A percentile compares a stretch with the other conserved stretches of the same genome.
These are phyloP conservation scores for Mycena rosella DNA, from an alignment of 768 basidiomycete species.

Conservation along the genomic window DNA sequence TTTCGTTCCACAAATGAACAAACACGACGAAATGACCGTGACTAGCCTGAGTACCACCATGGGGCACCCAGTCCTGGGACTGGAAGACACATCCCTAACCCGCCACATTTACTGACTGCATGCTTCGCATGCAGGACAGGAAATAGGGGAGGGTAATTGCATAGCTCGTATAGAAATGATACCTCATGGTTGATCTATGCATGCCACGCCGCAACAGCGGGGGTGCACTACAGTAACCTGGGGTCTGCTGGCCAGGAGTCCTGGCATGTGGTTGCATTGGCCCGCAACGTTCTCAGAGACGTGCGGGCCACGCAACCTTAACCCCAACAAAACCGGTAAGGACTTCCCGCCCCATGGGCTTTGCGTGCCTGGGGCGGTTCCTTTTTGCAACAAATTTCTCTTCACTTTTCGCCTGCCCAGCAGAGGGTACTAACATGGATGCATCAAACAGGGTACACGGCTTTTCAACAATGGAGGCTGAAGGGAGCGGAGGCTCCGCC, in stretches of 20 bases:
- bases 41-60: too few species aligned
- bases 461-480: background rate
- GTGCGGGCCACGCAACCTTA: background rate
- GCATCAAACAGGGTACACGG: background rate
- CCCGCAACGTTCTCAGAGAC: background rate
- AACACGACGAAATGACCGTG: too few species aligned
- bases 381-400: too few species aligned
- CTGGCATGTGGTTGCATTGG: constrained; percentile 9
- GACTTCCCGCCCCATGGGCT: background rate
- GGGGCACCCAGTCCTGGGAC: constrained; percentile 11
- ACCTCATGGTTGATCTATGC: background rate
- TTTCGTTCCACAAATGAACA: too few species aligned
- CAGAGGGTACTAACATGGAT: too few species aligned
- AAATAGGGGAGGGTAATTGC: constrained; percentile 24
- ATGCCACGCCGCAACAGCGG: constrained; percentile 22
- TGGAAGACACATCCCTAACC: constrained; percentile 21
- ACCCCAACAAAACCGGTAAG: constrained; percentile 20
- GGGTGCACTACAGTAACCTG: constrained; percentile 11
- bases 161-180: background rate
- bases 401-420: too few species aligned
- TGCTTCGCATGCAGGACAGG: constrained; percentile 3
- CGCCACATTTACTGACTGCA: constrained; percentile 23
- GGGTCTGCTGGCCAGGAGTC: constrained; percentile 31
- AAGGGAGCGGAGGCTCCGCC: constrained; percentile 14
- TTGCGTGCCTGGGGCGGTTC: background rate